Percentiles rank a stretch among this genome's conserved stretches.
Conservation (phyloP, 148 eudicot species). For the Persicaria maculosa region DNA sequence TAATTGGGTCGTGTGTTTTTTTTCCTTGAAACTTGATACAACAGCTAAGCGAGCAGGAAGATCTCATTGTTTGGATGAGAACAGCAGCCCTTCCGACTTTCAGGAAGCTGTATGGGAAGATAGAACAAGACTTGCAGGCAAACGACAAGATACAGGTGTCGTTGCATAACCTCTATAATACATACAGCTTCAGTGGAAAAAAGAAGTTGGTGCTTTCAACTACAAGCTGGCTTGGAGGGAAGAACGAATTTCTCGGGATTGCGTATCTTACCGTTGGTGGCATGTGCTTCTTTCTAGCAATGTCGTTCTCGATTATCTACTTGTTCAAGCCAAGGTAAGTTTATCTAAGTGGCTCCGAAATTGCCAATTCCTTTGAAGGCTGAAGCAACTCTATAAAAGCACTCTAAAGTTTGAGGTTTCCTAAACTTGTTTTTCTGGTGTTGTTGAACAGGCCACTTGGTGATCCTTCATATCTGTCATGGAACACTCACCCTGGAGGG, state of each 20-base stretch:
- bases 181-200: conserved; percentile 90
- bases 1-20: not conserved
- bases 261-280: conserved; percentile 91
- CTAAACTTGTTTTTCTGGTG: not conserved
- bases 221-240: conserved; percentile 95
- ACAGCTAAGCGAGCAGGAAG: conserved; percentile 90
- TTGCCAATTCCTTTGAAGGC: not conserved
- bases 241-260: conserved; percentile 85
- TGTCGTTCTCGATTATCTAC: conserved; percentile 67
- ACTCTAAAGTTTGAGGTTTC: not conserved
- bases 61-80: conserved; percentile 97
- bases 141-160: conserved; percentile 46
- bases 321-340: conserved; percentile 87
- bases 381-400: not conserved
- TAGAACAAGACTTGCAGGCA: conserved; percentile 56
- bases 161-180: conserved; percentile 65
- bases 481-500: conserved; percentile 76
- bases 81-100: conserved; percentile 97
- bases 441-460: conserved; percentile 57
- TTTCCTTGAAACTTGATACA: not conserved
- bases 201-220: conserved; percentile 93
- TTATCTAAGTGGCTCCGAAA: not conserved
- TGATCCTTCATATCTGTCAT: conserved; percentile 57
- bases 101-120: conserved; percentile 86
- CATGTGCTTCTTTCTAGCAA: conserved; percentile 68